Percentiles rank a stretch among this genome's conserved stretches.
Evolutionary conservation across 345 rosid species (phyloP).

Genomic region (Brassica cretica): DNA sequence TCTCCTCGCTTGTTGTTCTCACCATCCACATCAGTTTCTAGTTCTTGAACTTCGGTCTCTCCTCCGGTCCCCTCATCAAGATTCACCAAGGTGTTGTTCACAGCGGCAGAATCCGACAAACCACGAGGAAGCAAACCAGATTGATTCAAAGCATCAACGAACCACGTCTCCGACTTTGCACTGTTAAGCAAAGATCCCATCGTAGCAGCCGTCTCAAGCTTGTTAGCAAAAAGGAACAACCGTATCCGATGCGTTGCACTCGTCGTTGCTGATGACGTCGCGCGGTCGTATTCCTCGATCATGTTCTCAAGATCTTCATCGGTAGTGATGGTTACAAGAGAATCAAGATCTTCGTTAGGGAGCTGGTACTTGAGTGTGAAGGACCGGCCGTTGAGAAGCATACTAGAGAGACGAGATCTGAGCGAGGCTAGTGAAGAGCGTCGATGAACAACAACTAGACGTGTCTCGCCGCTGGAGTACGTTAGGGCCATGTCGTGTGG

Average conservation of each 20-base stretch:
- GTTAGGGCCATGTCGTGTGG: constrained; percentile 80
- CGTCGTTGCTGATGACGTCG: constrained; percentile 42
- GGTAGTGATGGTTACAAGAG: constrained; percentile 69
- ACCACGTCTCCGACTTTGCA: constrained; percentile 79
- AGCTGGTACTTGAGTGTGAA: constrained; percentile 85
- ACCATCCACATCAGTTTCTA: constrained; percentile 19
- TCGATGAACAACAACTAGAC: constrained; percentile 65
- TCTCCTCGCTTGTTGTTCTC: constrained; percentile 41
- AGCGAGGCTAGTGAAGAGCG: constrained; percentile 55
- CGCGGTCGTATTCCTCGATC: constrained; percentile 77
- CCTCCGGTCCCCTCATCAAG: constrained; percentile 45
- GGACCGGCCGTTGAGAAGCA: constrained; percentile 62
- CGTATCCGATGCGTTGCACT: constrained; percentile 53
- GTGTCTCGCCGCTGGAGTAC: constrained; percentile 77
- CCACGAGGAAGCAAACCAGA: constrained; percentile 64
- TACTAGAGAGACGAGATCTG: constrained; percentile 58
- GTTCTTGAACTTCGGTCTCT: constrained; percentile 30
- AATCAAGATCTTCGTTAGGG: constrained; percentile 83
- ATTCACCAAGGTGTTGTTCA: constrained; percentile 50
- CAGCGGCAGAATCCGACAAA: constrained; percentile 61
- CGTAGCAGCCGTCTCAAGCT: constrained; percentile 69
- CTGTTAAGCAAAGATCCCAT: constrained; percentile 70
- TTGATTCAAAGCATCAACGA: constrained; percentile 78
- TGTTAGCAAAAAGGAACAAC: constrained; percentile 63
- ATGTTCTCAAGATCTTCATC: constrained; percentile 86